Percentiles rank a stretch among this genome's conserved stretches.
Conservation (phyloP, 2,329 filamentous ascomycete genomes). For the Colletotrichum ledebouriae region DNA sequence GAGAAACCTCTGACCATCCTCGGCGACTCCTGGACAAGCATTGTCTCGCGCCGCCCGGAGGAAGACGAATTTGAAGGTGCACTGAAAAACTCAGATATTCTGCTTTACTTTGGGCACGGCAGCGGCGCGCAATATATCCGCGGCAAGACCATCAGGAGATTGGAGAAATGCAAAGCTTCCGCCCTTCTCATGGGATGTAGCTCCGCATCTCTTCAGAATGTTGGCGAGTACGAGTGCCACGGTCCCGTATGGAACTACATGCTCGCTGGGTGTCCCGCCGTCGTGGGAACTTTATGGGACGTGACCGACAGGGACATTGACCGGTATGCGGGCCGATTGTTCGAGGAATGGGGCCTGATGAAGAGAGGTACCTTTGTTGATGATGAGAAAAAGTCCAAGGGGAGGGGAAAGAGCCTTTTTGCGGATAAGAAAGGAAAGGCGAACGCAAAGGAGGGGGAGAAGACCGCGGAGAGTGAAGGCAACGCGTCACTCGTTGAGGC, state of each 20-base stretch:
- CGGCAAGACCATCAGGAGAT: constrained; percentile 81
- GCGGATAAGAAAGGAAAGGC: constrained; percentile 48
- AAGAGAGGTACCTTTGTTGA: constrained; percentile 57
- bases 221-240: constrained; percentile 90
- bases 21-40: constrained; percentile 77
- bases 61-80: constrained; percentile 82
- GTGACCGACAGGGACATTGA: constrained; percentile 98
- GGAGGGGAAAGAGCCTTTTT: constrained; percentile 45
- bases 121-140: constrained; percentile 95
- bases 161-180: constrained; percentile 80
- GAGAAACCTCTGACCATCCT: constrained; percentile 75
- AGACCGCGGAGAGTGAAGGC: constrained; percentile 48
- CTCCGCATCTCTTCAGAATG: constrained; percentile 83
- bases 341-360: constrained; percentile 89
- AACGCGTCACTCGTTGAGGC: constrained; percentile 80
- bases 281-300: constrained; percentile 96
- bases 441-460: constrained; percentile 48
- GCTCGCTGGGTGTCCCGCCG: constrained; percentile 85
- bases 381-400: constrained; percentile 35
- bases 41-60: constrained; percentile 77
- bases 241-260: constrained; percentile 94
- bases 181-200: constrained; percentile 96
- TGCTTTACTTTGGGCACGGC: constrained; percentile 97
- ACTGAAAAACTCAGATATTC: constrained; percentile 75
- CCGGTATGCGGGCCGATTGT: constrained; percentile 82